A percentile compares a stretch with the other conserved stretches of the same genome.
phyloP scores from a whole-genome alignment of 768 basidiomycete species.

The Leccinum truebloodii region DNA sequence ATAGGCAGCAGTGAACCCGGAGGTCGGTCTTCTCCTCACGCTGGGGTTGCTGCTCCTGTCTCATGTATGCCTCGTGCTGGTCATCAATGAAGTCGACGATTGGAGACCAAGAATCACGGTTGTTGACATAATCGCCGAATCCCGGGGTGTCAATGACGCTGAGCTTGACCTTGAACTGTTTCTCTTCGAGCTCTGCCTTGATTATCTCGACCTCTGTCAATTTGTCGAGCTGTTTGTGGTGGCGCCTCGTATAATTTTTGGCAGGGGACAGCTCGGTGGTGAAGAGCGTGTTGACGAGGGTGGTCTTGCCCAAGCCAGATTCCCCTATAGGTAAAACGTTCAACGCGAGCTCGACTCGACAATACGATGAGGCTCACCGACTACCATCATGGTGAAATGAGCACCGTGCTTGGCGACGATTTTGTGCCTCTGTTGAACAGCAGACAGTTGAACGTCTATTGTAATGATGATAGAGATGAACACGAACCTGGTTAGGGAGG shows the following conservation, averaged over 20 bases:
- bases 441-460: neutral
- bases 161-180: slow-evolving; percentile 98
- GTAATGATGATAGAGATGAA: neutral
- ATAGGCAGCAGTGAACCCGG: slow-evolving; percentile 94
- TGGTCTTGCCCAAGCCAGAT: slow-evolving; percentile 96
- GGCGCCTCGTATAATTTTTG: slow-evolving; percentile 88
- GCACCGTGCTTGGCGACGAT: slow-evolving; percentile 97
- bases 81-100: slow-evolving; percentile 99
- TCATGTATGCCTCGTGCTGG: slow-evolving; percentile 94
- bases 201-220: slow-evolving; percentile 98
- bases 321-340: slow-evolving; percentile 59
- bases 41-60: slow-evolving; percentile 99
- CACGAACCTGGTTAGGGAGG: slow-evolving; percentile 91
- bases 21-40: slow-evolving; percentile 92
- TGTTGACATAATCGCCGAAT: slow-evolving; percentile 99
- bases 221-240: slow-evolving; percentile 97
- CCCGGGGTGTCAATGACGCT: slow-evolving; percentile 99
- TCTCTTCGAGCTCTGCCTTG: slow-evolving; percentile 99
- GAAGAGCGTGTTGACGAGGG: slow-evolving; percentile 98
- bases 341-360: neutral
- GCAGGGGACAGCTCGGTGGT: slow-evolving; percentile 91
- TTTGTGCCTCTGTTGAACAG: slow-evolving; percentile 81
- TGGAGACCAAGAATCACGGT: slow-evolving; percentile 97
- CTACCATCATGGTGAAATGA: slow-evolving; percentile 99
- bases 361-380: slow-evolving; percentile 55